A percentile compares a stretch with the other conserved stretches of the same genome.
Evolutionary conservation across 2,329 filamentous ascomycete species (phyloP).

Genomic region (Purpureocillium takamizusanense): DNA sequence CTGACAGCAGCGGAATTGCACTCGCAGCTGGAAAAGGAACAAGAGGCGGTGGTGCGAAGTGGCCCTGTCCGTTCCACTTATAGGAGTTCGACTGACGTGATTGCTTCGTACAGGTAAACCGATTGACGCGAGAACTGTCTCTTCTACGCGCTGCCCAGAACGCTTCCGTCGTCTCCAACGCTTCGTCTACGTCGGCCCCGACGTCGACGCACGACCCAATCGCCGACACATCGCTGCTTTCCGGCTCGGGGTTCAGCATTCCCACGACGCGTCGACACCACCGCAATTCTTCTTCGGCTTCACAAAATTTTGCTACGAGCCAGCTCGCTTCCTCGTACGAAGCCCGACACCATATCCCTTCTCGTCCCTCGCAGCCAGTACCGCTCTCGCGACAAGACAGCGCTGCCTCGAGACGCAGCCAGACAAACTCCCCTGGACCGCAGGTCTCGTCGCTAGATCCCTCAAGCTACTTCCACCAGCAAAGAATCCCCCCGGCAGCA

Average conservation of each 20-base stretch:
- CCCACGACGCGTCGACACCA: constrained; percentile 46
- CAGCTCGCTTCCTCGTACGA: constrained; percentile 27
- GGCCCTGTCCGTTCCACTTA: background rate
- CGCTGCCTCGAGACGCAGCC: constrained; percentile 42
- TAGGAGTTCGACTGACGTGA: background rate
- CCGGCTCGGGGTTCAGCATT: constrained; percentile 48
- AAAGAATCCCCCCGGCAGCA: constrained; percentile 28
- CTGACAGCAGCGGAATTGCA: constrained; percentile 85
- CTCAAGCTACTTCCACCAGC: constrained; percentile 38
- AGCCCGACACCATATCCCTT: constrained; percentile 27
- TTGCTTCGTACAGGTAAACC: constrained; percentile 60
- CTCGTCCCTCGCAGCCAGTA: constrained; percentile 33
- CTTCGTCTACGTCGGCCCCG: constrained; percentile 51
- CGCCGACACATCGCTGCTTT: constrained; percentile 42
- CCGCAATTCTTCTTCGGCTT: constrained; percentile 50
- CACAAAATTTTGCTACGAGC: constrained; percentile 33
- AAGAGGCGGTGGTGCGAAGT: constrained; percentile 73
- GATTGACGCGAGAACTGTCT: constrained; percentile 79
- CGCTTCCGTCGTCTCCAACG: constrained; percentile 55
- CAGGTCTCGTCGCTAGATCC: constrained; percentile 34
- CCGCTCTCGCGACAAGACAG: constrained; percentile 47
- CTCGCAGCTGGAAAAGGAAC: constrained; percentile 84
- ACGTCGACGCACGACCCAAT: constrained; percentile 39
- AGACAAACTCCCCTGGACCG: constrained; percentile 38
- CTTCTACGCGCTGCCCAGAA: constrained; percentile 67